Percentiles rank a stretch among this genome's conserved stretches.
Conservation (phyloP, 2,329 filamentous ascomycete genomes). For the Sclerotiophoma versabilis region DNA sequence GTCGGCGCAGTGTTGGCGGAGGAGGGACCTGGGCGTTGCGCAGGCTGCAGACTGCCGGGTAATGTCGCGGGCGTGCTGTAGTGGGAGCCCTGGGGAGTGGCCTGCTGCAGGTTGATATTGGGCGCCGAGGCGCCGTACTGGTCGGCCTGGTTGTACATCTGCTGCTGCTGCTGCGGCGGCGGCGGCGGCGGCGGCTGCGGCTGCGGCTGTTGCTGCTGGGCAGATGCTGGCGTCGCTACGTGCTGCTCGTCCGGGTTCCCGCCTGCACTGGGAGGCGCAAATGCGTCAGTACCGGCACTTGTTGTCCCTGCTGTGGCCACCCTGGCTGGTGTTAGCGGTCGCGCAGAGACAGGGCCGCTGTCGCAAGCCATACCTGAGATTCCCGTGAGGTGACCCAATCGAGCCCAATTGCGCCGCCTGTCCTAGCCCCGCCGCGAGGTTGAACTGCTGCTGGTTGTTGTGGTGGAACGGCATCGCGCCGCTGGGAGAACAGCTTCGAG, state of each 20-base stretch:
- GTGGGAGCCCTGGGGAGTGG: constrained; percentile 56
- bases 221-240: constrained; percentile 55
- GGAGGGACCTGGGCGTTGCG: constrained; percentile 60
- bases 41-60: constrained; percentile 66
- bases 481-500: constrained; percentile 14
- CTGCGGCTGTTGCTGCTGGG: constrained; percentile 11
- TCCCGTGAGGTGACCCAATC: constrained; percentile 54
- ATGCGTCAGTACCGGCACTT: constrained; percentile 53
- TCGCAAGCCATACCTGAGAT: constrained; percentile 36
- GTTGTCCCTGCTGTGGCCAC: constrained; percentile 51
- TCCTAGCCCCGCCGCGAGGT: constrained; percentile 52
- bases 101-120: constrained; percentile 67
- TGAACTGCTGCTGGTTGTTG: constrained; percentile 20
- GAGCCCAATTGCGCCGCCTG: constrained; percentile 56
- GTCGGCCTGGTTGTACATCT: constrained; percentile 58
- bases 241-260: constrained; percentile 64
- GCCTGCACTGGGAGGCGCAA: constrained; percentile 49
- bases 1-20: constrained; percentile 65
- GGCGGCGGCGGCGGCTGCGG: constrained; percentile 17
- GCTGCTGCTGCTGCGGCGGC: constrained; percentile 16
- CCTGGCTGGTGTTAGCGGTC: constrained; percentile 15
- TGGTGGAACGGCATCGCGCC: constrained; percentile 50
- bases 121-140: constrained; percentile 58
- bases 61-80: constrained; percentile 56
- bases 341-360: not conserved